These are phyloP conservation scores for Arthrinium phaeospermum DNA, from an alignment of 2,329 filamentous ascomycete species.

Conservation along the genomic window DNA sequence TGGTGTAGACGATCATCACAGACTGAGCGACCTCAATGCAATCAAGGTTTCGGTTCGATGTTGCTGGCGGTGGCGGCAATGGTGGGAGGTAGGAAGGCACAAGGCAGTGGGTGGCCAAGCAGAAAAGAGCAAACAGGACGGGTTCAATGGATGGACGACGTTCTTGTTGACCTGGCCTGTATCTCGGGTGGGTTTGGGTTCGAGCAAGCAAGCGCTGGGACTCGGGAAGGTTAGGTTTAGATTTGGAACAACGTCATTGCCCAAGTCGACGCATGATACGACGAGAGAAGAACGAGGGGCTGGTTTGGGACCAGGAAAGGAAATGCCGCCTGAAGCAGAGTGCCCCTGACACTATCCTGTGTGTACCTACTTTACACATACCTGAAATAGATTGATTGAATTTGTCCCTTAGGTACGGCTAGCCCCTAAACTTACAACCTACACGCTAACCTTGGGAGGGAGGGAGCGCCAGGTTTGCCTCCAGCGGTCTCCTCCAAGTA, in stretches of 20 bases:
- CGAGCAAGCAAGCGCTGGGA: background rate
- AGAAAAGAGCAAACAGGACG: background rate
- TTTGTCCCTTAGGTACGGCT: background rate
- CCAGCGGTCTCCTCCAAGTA: background rate
- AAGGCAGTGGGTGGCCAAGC: background rate
- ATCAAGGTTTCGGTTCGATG: background rate
- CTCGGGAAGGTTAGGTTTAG: constrained; percentile 15
- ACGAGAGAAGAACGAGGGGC: constrained; percentile 22
- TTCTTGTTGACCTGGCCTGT: background rate
- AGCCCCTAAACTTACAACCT: background rate
- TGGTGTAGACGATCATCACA: constrained; percentile 8
- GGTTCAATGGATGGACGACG: background rate
- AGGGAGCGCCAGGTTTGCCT: background rate
- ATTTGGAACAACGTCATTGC: constrained; percentile 24
- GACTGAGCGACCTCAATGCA: background rate
- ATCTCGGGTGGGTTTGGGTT: background rate
- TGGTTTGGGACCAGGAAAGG: constrained; percentile 5
- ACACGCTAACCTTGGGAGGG: constrained; percentile 6
- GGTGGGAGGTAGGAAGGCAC: background rate
- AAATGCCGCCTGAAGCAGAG: constrained; percentile 14
- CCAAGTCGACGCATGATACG: constrained; percentile 15
- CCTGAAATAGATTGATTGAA: background rate
- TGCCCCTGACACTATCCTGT: constrained; percentile 11
- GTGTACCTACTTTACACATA: background rate
- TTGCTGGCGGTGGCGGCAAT: background rate